These are phyloP conservation scores for Talaromyces sp. DNA, from an alignment of 2,329 filamentous ascomycete species.

Conservation along the genomic window DNA sequence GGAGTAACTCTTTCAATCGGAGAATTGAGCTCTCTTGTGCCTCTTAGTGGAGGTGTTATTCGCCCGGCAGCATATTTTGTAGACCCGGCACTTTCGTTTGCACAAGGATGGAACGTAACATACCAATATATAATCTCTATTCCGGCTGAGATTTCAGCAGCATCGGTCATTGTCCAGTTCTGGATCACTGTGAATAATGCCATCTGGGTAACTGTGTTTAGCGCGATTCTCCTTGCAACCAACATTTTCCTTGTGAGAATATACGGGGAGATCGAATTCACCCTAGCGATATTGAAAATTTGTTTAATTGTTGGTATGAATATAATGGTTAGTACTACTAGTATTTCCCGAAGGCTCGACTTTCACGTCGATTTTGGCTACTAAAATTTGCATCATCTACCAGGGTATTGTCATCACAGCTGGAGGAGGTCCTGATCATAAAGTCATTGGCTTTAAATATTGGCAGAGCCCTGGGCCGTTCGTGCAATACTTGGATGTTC, in stretches of 20 bases:
- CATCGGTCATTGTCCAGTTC: constrained; percentile 28
- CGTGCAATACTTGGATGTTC: constrained; percentile 45
- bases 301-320: constrained; percentile 63
- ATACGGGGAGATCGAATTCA: constrained; percentile 57
- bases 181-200: constrained; percentile 53
- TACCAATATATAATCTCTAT: constrained; percentile 35
- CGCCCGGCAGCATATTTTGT: constrained; percentile 38
- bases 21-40: constrained; percentile 40
- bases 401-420: constrained; percentile 41
- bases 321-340: constrained; percentile 48
- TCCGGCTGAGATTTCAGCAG: constrained; percentile 32
- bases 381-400: not conserved
- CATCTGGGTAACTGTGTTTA: constrained; percentile 43
- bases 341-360: not conserved
- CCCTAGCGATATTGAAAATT: constrained; percentile 59
- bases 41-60: constrained; percentile 40
- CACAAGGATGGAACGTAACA: constrained; percentile 39
- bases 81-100: constrained; percentile 38
- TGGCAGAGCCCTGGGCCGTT: constrained; percentile 45
- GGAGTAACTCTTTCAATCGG: constrained; percentile 36
- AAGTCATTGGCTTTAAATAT: constrained; percentile 43
- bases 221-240: constrained; percentile 34
- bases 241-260: constrained; percentile 38
- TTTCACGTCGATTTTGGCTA: too few species aligned
- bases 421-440: constrained; percentile 36